A percentile compares a stretch with the other conserved stretches of the same genome.
Conservation (phyloP, 345 rosid species). For the Aquilaria yunnanensis region DNA sequence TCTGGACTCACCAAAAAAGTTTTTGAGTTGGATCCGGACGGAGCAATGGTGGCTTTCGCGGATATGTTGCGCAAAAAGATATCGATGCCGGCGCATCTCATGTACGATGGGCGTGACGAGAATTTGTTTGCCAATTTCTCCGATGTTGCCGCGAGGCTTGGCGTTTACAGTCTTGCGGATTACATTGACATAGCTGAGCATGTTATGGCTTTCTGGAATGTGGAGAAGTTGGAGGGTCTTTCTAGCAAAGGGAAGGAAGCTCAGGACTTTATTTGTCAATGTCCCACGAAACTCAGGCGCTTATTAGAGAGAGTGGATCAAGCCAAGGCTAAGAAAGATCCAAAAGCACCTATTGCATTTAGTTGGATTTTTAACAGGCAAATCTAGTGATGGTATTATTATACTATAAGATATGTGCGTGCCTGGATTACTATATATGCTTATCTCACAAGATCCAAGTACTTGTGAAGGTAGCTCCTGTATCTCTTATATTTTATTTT, state of each 20-base stretch:
- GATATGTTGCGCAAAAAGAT: slow-evolving; percentile 98
- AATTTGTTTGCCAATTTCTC: slow-evolving; percentile 76
- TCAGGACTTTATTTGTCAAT: slow-evolving; percentile 73
- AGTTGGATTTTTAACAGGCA: slow-evolving; percentile 78
- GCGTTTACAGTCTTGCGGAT: slow-evolving; percentile 83
- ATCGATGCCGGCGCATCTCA: slow-evolving; percentile 93
- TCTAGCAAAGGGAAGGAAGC: slow-evolving; percentile 80
- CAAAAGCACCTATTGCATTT: slow-evolving; percentile 36
- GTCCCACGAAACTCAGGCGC: slow-evolving; percentile 65
- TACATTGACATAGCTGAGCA: slow-evolving; percentile 84
- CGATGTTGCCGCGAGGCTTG: slow-evolving; percentile 79
- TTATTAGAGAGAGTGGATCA: slow-evolving; percentile 58
- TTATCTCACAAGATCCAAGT: not conserved
- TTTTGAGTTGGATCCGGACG: slow-evolving; percentile 81
- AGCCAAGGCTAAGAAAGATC: slow-evolving; percentile 50
- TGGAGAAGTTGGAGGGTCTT: slow-evolving; percentile 52
- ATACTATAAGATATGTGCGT: not conserved
- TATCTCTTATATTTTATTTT: no score
- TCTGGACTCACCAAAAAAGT: slow-evolving; percentile 85
- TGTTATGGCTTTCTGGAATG: slow-evolving; percentile 80
- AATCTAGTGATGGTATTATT: slow-evolving; percentile 47
- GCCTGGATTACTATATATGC: slow-evolving; percentile 16
- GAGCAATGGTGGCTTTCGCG: slow-evolving; percentile 62
- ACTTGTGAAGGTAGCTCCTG: no score
- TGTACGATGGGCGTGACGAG: slow-evolving; percentile 73